These are phyloP conservation scores for Straminergon stramineum DNA, from an alignment of 225 moss, liverwort and hornwort species.

Conservation along the genomic window DNA sequence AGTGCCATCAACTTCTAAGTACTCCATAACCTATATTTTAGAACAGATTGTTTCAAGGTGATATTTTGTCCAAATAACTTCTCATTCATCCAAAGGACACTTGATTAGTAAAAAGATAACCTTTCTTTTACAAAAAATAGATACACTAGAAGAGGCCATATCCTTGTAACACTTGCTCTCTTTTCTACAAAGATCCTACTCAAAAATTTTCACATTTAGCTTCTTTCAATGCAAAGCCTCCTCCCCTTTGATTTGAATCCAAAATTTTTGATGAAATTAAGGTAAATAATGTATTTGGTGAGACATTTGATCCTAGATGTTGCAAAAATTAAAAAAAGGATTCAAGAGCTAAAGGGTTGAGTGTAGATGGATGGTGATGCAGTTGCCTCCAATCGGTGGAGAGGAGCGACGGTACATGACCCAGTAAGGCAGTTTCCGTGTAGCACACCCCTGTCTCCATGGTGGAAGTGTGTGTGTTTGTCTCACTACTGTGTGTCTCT, in stretches of 20 bases:
- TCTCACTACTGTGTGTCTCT: neutral
- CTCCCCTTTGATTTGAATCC: accelerated
- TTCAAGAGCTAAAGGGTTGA: neutral
- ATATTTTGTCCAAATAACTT: neutral
- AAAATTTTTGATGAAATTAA: neutral
- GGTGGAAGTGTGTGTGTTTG: neutral
- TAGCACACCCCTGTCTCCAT: neutral
- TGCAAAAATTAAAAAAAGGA: neutral
- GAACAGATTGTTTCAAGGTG: accelerated
- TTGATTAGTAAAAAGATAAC: neutral
- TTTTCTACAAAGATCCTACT: accelerated
- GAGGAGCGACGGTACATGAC: neutral
- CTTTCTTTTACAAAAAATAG: neutral
- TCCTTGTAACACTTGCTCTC: neutral
- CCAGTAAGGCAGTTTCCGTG: neutral
- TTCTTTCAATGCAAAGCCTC: neutral
- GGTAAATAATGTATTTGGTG: neutral
- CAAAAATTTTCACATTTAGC: neutral
- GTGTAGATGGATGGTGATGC: neutral
- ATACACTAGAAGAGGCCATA: neutral
- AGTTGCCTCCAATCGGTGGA: neutral
- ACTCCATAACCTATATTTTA: neutral
- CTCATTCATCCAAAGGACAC: neutral
- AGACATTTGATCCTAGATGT: neutral
- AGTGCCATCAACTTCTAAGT: neutral